Percentiles rank a stretch among this genome's conserved stretches.
phyloP scores from a whole-genome alignment of 2,329 filamentous ascomycete species.

The Tothia fuscella region DNA sequence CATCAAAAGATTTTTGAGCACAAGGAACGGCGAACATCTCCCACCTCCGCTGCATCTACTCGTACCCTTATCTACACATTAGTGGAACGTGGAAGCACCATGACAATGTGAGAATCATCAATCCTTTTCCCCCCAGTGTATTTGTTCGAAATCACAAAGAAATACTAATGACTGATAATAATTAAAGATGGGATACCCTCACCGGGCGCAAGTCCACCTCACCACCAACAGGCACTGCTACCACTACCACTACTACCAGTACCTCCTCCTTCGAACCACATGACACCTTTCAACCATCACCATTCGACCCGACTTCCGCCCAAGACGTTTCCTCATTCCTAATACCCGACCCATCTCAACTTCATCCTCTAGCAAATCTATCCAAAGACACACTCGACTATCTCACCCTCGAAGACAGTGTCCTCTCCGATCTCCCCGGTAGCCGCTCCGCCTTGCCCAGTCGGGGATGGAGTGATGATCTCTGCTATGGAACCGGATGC shows the following conservation, averaged over 20 bases:
- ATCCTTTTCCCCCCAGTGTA: background rate
- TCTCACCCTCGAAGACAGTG: conserved; percentile 82
- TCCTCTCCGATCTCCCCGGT: conserved; percentile 75
- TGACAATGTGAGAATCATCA: conserved; percentile 3
- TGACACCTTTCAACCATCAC: conserved; percentile 42
- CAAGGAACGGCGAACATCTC: no score
- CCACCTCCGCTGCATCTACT: no score
- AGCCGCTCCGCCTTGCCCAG: conserved; percentile 81
- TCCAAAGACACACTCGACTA: conserved; percentile 93
- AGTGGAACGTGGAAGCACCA: no score
- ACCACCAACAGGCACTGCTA: conserved; percentile 32
- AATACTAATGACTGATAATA: no score
- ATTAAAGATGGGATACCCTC: conserved; percentile 43
- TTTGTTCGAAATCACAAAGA: background rate
- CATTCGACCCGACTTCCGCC: conserved; percentile 58
- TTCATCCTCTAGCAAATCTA: conserved; percentile 88
- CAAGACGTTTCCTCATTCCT: conserved; percentile 84
- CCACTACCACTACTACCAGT: conserved; percentile 31
- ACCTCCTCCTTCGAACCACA: no score
- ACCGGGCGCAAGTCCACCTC: conserved; percentile 45
- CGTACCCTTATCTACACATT: no score
- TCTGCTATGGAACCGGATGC: conserved; percentile 93
- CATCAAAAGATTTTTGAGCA: no score
- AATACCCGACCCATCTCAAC: conserved; percentile 72
- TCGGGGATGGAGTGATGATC: conserved; percentile 92